phyloP scores from a whole-genome alignment of 352 stramenopile species.

The Globisporangium mamillatum region DNA sequence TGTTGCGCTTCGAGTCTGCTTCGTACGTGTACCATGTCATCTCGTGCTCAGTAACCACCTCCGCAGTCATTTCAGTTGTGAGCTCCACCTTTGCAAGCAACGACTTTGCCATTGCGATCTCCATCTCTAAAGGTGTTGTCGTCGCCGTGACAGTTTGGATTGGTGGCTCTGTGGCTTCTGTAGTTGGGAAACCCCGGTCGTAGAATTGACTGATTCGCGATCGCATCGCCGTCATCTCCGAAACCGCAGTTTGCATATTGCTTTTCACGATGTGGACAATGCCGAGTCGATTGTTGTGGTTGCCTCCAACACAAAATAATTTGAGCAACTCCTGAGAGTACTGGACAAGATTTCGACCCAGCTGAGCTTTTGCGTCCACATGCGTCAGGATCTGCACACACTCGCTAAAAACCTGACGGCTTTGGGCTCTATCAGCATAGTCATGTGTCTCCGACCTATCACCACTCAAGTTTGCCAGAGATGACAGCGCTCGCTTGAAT shows the following conservation, averaged over 20 bases:
- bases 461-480: constrained; percentile 12
- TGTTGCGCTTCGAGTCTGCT: constrained; percentile 33
- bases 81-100: constrained; percentile 38
- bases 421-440: neutral
- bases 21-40: constrained; percentile 73
- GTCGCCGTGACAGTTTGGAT: neutral
- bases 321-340: constrained; percentile 8
- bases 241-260: constrained; percentile 10
- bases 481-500: constrained; percentile 28
- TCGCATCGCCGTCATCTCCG: neutral
- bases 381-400: constrained; percentile 18
- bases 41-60: constrained; percentile 37
- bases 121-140: constrained; percentile 20
- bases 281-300: neutral
- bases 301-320: neutral
- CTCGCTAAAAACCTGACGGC: constrained; percentile 8
- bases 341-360: constrained; percentile 8
- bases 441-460: too few species aligned
- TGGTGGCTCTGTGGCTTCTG: neutral
- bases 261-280: neutral
- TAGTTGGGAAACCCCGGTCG: neutral
- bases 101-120: constrained; percentile 38
- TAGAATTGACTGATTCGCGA: constrained; percentile 1
- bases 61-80: constrained; percentile 24
- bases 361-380: constrained; percentile 6